phyloP scores from a whole-genome alignment of 441 rosid genomes.

The Populus tomentosa region DNA sequence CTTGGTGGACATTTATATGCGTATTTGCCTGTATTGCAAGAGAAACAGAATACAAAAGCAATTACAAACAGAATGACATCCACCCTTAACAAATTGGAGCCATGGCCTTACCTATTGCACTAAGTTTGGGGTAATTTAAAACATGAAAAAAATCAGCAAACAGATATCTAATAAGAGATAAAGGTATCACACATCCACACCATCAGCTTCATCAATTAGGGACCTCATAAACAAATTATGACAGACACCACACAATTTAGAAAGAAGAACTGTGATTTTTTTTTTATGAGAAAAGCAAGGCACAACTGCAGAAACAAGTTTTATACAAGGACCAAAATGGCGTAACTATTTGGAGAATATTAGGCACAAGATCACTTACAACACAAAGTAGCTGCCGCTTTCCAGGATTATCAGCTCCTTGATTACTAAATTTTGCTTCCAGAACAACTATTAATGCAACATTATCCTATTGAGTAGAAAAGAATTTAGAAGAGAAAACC shows the following conservation, averaged over 20 bases:
- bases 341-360: background rate
- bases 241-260: background rate
- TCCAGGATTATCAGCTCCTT: conserved; percentile 79
- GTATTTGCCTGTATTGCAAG: conserved; percentile 81
- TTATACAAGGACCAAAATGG: background rate
- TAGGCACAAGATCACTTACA: conserved; percentile 44
- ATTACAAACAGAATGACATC: background rate
- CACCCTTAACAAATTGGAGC: background rate
- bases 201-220: background rate
- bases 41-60: background rate
- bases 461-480: conserved; percentile 56
- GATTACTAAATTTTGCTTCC: conserved; percentile 91
- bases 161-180: background rate
- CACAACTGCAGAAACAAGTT: background rate
- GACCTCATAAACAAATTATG: background rate
- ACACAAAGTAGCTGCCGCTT: conserved; percentile 97
- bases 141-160: background rate
- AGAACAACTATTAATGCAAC: conserved; percentile 94
- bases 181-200: background rate
- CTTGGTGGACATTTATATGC: conserved; percentile 85
- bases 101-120: background rate
- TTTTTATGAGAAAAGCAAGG: background rate
- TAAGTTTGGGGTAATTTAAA: background rate
- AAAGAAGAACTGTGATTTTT: background rate
- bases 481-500: conserved; percentile 19